phyloP scores from a whole-genome alignment of 495 filamentous ascomycete genomes.

The Xylaria palmicola region DNA sequence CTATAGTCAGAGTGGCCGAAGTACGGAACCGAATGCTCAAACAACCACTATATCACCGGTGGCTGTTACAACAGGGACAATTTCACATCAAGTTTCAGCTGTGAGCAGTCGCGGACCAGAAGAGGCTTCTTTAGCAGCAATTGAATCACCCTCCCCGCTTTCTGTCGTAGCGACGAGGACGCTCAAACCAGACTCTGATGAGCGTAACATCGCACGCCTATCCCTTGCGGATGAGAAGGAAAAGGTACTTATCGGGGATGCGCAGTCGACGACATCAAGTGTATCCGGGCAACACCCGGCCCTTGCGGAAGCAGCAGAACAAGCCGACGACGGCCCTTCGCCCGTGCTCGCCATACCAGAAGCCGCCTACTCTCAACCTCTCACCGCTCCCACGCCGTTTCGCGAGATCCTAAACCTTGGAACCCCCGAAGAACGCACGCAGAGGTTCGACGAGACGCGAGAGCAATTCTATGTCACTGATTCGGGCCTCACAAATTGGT shows the following conservation, averaged over 20 bases:
- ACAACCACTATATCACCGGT: neutral
- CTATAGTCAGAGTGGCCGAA: neutral
- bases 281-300: slow-evolving; percentile 39
- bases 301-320: slow-evolving; percentile 17
- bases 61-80: slow-evolving; percentile 11
- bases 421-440: slow-evolving; percentile 61
- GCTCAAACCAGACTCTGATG: slow-evolving; percentile 1
- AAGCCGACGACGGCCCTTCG: slow-evolving; percentile 6
- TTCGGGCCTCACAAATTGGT: slow-evolving; percentile 74
- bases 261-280: slow-evolving; percentile 32
- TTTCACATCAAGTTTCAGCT: slow-evolving; percentile 39
- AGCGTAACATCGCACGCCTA: slow-evolving; percentile 17
- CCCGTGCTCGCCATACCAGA: slow-evolving; percentile 37
- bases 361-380: slow-evolving; percentile 27
- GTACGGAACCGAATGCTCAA: neutral
- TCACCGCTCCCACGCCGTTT: slow-evolving; percentile 43
- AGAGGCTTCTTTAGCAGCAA: slow-evolving; percentile 16
- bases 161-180: slow-evolving; percentile 25
- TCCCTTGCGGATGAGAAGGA: slow-evolving; percentile 51
- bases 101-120: slow-evolving; percentile 32
- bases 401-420: slow-evolving; percentile 69
- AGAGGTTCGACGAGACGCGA: slow-evolving; percentile 66
- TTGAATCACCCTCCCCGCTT: slow-evolving; percentile 38
- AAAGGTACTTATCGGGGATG: slow-evolving; percentile 34
- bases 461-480: slow-evolving; percentile 68